Evolutionary conservation across 2,329 filamentous ascomycete species (phyloP), one percentile per base, ranked within the genome.

Genomic region (Boeremia lycopersici): DNA sequence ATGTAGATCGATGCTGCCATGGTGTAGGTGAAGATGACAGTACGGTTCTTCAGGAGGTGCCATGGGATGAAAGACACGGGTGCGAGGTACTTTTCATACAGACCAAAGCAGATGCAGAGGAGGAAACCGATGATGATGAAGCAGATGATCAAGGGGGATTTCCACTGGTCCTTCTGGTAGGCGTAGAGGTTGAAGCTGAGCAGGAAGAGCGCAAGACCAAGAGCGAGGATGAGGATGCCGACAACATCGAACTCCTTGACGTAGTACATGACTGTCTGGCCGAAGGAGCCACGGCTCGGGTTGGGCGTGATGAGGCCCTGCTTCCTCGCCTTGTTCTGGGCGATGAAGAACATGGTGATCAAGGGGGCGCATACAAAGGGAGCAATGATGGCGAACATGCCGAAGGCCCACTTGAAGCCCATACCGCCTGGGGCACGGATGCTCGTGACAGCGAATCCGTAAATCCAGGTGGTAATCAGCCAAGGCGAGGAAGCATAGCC

Each of bases 341-440:
- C 86, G 56, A 80, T 68, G 59, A 10, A 61, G 57, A 89, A 78
- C 4, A 89, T 76, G n/a, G 78, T 65, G 17, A 84, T 82, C n/a
- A 91, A 76, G 0, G 88, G 88, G 4, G 85, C 61, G 26, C 81
- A 82, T 13, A 88, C 79, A 39, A 82, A 73, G 1, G 87, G 87
- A 3, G 86, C 77, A 54, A 90, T 77, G 59, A 91, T 86, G 36
- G 83, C 77, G 69, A 88, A 89, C 63, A 82, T 79, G 19, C 86
- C 88, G 64, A 86, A 90, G 1, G 79, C 86, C 88, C 88, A 91
- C 39, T 83, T 81, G 81, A 84, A 89, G 7, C 81, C 77, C 3
- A 82, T 78, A 0, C 79, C 73, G 6, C 61, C 62, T 1, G 35
- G 26, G 25, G 86, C 76, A 42, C 86, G 80, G 1, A 78, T 78